These are phyloP conservation scores for Fusarium kyushuense DNA, from an alignment of 2,329 filamentous ascomycete genomes.

Conservation along the genomic window DNA sequence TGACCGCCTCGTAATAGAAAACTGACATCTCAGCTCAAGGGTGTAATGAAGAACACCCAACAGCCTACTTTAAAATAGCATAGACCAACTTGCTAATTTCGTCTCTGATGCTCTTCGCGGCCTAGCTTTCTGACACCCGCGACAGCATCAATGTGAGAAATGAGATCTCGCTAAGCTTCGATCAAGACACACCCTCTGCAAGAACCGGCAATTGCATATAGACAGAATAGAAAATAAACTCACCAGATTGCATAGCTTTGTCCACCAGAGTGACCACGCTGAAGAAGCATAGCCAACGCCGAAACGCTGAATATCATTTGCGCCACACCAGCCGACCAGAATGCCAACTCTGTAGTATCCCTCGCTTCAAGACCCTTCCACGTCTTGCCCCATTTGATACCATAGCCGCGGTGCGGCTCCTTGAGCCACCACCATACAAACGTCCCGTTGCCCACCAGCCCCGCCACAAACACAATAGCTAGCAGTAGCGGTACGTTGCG, in stretches of 20 bases:
- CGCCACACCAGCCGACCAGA: slow-evolving; percentile 60
- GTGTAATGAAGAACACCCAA: background rate
- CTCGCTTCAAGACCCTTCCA: slow-evolving; percentile 55
- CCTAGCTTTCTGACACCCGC: no score
- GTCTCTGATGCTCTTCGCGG: background rate
- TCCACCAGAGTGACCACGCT: slow-evolving; percentile 62
- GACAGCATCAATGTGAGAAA: slow-evolving; percentile 13
- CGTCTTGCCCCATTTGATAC: slow-evolving; percentile 60
- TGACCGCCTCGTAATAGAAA: background rate
- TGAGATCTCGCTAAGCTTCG: background rate
- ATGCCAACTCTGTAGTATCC: slow-evolving; percentile 64
- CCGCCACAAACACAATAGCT: slow-evolving; percentile 51
- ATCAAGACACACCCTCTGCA: slow-evolving; percentile 34
- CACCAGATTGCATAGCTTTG: slow-evolving; percentile 63
- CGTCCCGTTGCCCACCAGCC: slow-evolving; percentile 55
- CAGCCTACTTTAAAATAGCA: background rate
- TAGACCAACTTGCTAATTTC: background rate
- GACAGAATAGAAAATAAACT: slow-evolving; percentile 46
- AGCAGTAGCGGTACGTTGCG: slow-evolving; percentile 56
- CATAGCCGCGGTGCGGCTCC: slow-evolving; percentile 55
- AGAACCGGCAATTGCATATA: slow-evolving; percentile 29
- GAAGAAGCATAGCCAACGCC: slow-evolving; percentile 58
- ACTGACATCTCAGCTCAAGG: background rate
- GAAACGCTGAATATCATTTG: slow-evolving; percentile 58
- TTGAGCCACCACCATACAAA: slow-evolving; percentile 63